Evolutionary conservation across 108 stramenopile genomes (phyloP), one percentile per base, ranked within the genome.

Genomic region (Skeletonema tropicum): DNA sequence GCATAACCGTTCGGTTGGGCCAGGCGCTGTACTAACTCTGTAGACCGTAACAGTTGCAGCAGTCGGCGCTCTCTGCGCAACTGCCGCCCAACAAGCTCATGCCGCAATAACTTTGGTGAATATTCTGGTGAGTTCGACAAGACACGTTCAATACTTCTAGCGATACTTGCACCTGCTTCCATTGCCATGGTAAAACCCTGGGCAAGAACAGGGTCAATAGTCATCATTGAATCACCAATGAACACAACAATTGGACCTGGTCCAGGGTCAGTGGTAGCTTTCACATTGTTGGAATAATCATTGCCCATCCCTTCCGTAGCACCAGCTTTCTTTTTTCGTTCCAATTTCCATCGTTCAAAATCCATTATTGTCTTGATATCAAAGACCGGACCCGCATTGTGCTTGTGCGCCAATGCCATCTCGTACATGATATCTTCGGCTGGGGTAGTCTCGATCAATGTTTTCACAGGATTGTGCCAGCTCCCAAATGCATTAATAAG

Each of bases 131-230:
- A 69, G n/a, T 64, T 55, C 12, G 72, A 60, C 59, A 67, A 63
- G 23, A 82, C 57, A 15, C 55, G 58, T 57, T 82, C 78, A 35
- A 91, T 49, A 12, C 84, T 80, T 10, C 65, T 57, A 7, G 77
- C 84, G 26, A 96, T 39, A 38, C 74, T 83, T 21, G 89, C 86
- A 2, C 88, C 91, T 38, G 86, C 88, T 78, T 96, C 94, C 92
- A 96, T 91, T 14, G 88, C 94, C 14, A 93, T 75, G 19, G 94
- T 93, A 67, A 93, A 90, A 3, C 94, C 94, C 64, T 96, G 94
- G 2, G 94, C 94, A 14, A 96, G 70, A 36, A 96, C 92, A 2
- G 94, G 94, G 78, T 96, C 94, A 14, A 96, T 83, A 3, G 92
- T 90, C 94, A 96, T 93, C 70, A 82, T 85, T 9, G 91, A 78